A percentile compares a stretch with the other conserved stretches of the same genome.
These are phyloP conservation scores for Tremella yokohamensis DNA, from an alignment of 768 basidiomycete genomes.

Conservation along the genomic window DNA sequence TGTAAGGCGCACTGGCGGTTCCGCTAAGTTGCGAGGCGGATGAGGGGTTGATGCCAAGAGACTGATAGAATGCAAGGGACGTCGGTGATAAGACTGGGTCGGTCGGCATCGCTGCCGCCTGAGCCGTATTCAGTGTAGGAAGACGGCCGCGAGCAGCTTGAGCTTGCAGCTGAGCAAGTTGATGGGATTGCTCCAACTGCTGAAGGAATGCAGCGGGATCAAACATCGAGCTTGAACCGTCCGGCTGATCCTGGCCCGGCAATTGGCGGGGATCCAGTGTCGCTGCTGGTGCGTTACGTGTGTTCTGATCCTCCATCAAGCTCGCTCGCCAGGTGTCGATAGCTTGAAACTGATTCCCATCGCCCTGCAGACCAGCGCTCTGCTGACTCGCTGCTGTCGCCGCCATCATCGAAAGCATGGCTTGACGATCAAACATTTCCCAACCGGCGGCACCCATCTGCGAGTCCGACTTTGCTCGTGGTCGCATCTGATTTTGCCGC, in stretches of 20 bases:
- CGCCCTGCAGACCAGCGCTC: not conserved
- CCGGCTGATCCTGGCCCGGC: slow-evolving; percentile 29
- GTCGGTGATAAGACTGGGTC: slow-evolving; percentile 36
- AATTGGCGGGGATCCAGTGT: slow-evolving; percentile 36
- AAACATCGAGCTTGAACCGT: slow-evolving; percentile 5
- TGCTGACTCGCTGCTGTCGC: not conserved
- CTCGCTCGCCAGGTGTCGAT: slow-evolving; percentile 36
- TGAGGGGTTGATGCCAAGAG: slow-evolving; percentile 23
- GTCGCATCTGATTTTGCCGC: slow-evolving; percentile 20
- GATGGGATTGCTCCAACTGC: slow-evolving; percentile 23
- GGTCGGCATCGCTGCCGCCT: slow-evolving; percentile 16
- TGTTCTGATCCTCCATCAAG: not conserved
- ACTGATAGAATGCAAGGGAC: slow-evolving; percentile 41
- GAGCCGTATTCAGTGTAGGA: slow-evolving; percentile 19
- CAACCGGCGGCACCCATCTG: slow-evolving; percentile 17
- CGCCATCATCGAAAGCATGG: slow-evolving; percentile 18
- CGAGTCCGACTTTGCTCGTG: slow-evolving; percentile 45
- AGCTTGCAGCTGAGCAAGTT: slow-evolving; percentile 34
- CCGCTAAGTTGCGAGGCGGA: slow-evolving; percentile 26
- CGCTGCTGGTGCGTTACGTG: slow-evolving; percentile 3
- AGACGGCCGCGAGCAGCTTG: slow-evolving; percentile 20
- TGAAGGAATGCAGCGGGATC: slow-evolving; percentile 12
- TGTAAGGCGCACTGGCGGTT: slow-evolving; percentile 34
- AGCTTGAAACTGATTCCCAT: slow-evolving; percentile 7
- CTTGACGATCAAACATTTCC: slow-evolving; percentile 25